Evolutionary conservation across 2,329 filamentous ascomycete genomes (phyloP), one percentile per base, ranked within the genome.

Genomic region (Pseudocercospora cruenta): DNA sequence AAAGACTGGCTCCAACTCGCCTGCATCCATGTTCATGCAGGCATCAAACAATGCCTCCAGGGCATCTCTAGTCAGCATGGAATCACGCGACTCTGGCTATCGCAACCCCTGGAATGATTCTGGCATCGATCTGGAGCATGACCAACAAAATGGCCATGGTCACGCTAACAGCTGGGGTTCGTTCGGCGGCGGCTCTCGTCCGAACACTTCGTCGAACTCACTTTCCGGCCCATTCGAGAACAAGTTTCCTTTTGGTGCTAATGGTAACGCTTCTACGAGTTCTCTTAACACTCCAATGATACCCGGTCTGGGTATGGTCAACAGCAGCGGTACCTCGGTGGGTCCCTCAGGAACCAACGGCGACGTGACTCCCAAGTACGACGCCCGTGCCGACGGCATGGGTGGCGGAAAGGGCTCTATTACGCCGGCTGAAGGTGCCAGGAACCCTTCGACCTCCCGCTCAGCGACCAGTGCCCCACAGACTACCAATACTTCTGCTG

Each of bases 91-190:
- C 77, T 97, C 93, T 82, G 93, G 93, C 72, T 96, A 97, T 80
- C 91, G 94, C 80, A 97, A 97, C 81, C 94, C 94, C 68, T 98
- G 94, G 94, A 97, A 97, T 79, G 94, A 98, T 79, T 96, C 93
- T 76, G 94, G 94, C 74, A 93, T 97, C 77, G 97, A 97, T 78
- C 88, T 97, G 72, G 94, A 97, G 75, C 93, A 97, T 70, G 93
- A 97, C 73, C 75, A 81, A 59, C 67, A 72, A 61, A 69, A 71
- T 58, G 70, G 70, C 63, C 69, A 72, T 54, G 67, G 63, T 55
- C 83, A 86, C 71, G 78, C 78, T 71, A 78, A 82, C 65, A 82
- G 81, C 65, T 83, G 80, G 75, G 82, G 75, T 63, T 73, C 73
- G 22, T 74, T 78, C 63, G 81, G 72, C 64, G 70, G 69, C 45